Evolutionary conservation across 2,329 filamentous ascomycete genomes (phyloP).

Genomic region (Madurella mycetomatis): DNA sequence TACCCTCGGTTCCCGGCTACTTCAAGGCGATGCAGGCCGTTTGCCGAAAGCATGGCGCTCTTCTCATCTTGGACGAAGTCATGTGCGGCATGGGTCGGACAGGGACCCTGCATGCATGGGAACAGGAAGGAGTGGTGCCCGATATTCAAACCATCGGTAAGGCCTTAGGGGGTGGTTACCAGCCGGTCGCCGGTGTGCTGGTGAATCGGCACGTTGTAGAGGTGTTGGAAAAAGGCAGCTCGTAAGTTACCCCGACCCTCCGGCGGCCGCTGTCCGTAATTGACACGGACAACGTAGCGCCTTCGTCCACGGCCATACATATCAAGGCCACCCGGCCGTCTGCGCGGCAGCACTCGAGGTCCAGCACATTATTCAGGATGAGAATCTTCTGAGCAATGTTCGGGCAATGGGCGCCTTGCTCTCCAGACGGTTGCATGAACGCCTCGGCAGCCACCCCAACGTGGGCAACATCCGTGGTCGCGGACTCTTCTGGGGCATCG

Average conservation of each 20-base stretch:
- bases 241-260: slow-evolving; percentile 27
- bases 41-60: slow-evolving; percentile 51
- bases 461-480: slow-evolving; percentile 41
- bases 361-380: slow-evolving; percentile 35
- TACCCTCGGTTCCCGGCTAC: slow-evolving; percentile 49
- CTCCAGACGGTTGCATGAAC: slow-evolving; percentile 26
- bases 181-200: slow-evolving; percentile 56
- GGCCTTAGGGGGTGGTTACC: slow-evolving; percentile 57
- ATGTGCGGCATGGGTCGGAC: slow-evolving; percentile 66
- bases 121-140: slow-evolving; percentile 53
- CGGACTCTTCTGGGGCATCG: slow-evolving; percentile 43
- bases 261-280: background rate
- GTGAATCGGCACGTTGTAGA: slow-evolving; percentile 47
- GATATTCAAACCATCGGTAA: slow-evolving; percentile 63
- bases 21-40: slow-evolving; percentile 49
- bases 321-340: slow-evolving; percentile 37
- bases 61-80: slow-evolving; percentile 57
- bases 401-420: slow-evolving; percentile 31
- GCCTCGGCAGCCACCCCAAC: slow-evolving; percentile 33
- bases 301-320: slow-evolving; percentile 60
- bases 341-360: slow-evolving; percentile 40
- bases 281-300: slow-evolving; percentile 29
- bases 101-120: slow-evolving; percentile 59
- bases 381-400: slow-evolving; percentile 35
- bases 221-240: slow-evolving; percentile 38